A percentile compares a stretch with the other conserved stretches of the same genome.
Evolutionary conservation across 2,329 filamentous ascomycete genomes (phyloP).

Genomic region (Colletotrichum australisinense): DNA sequence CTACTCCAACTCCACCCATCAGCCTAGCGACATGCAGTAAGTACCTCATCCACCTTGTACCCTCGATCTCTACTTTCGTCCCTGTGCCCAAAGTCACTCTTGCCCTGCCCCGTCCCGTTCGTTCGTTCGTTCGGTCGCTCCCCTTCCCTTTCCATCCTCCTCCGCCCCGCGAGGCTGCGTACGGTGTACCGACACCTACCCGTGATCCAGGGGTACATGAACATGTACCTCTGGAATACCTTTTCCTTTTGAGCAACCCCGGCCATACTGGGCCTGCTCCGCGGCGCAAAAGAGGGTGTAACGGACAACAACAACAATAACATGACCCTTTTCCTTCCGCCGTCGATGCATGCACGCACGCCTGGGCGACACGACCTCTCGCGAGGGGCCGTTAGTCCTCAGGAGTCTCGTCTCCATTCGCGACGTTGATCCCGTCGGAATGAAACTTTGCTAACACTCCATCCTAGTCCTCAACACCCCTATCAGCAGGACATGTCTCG

Average conservation of each 20-base stretch:
- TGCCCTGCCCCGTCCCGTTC: constrained; percentile 20
- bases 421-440: constrained; percentile 14
- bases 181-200: constrained; percentile 5
- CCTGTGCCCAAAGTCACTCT: constrained; percentile 16
- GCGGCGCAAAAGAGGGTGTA: constrained; percentile 26
- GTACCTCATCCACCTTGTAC: constrained; percentile 54
- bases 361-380: background rate
- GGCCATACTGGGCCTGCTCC: constrained; percentile 20
- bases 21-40: constrained; percentile 69
- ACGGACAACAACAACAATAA: constrained; percentile 29
- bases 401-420: background rate
- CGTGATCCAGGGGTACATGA: constrained; percentile 21
- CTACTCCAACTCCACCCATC: constrained; percentile 63
- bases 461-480: constrained; percentile 53
- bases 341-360: constrained; percentile 6
- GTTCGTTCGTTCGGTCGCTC: constrained; percentile 38
- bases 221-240: constrained; percentile 25
- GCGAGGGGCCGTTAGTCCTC: background rate
- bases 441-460: constrained; percentile 38
- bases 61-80: constrained; percentile 24
- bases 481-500: constrained; percentile 65
- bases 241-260: constrained; percentile 20
- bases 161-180: constrained; percentile 31
- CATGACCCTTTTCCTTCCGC: background rate
- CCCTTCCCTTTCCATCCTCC: constrained; percentile 43